Base-by-base conservation (phyloP, 768 basidiomycete genomes). In the Leccinellum luteum region DNA sequence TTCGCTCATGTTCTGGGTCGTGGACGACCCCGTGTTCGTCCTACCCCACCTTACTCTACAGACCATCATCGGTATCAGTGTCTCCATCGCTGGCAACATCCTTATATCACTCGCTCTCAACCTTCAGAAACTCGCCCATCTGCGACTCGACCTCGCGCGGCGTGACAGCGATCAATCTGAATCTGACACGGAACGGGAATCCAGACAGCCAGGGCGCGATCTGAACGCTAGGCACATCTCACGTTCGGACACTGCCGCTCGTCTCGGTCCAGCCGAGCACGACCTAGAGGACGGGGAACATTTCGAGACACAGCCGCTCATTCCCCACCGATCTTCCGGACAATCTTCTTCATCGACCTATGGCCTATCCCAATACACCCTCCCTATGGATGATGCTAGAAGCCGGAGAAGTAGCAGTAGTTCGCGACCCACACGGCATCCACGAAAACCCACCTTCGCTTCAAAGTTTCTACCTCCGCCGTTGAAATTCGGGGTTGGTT, bases 21-120 rank as follows among this genome's bases (percentile, higher is more conserved):
- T 38, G 45, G 61, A 61, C 25, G 55, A 56, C 50, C 64, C 66
- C 10, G 62, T 58, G 62, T 74, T 81, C 57, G 76, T 75, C 66
- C 75, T 85, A 21, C 86, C 86, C 28, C 74, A 78, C 64, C 70
- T 90, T 52, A 82, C 79, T 17, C 75, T 78, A 14, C 74, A 79
- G 52, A 81, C 85, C 5, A 71, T 81, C 65, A 85, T 92, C 55
- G 95, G 95, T 15, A 95, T 98, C 34, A 78, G 80, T 5, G 85
- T 94, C 34, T 89, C 94, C 4, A 82, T 96, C 55, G 77, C 80
- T 8, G 94, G 94, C 31, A 96, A 96, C 67, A 74, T 94, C 12
- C 81, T 97, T 60, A 94, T 98, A 60, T 91, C 90, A 10, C 80
- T 95, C 23, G 95, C 93, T 15, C 80, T 98, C 60, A 97, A 97